Percentiles rank a stretch among this genome's conserved stretches.
phyloP scores from a whole-genome alignment of 1,139 yeast species.

The Taphrina pruni region DNA sequence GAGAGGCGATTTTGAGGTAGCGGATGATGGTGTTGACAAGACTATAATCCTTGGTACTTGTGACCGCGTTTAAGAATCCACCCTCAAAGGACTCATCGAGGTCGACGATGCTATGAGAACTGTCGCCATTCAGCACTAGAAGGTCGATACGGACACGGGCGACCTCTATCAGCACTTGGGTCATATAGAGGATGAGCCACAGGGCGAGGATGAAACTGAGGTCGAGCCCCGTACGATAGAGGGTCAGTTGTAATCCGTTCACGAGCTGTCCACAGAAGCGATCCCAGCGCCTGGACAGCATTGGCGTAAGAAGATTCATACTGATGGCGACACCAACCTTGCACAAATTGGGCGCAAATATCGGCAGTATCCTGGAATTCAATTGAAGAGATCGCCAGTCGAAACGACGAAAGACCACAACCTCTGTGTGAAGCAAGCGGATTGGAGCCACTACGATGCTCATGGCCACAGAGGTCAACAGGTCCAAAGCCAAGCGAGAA shows the following conservation, averaged over 20 bases:
- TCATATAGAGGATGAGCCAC: neutral
- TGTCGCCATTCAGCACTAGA: constrained; percentile 17
- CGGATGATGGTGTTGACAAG: neutral
- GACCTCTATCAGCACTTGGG: constrained; percentile 9
- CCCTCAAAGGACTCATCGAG: constrained; percentile 23
- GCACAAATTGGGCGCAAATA: constrained; percentile 13
- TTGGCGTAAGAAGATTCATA: neutral
- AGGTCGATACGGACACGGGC: constrained; percentile 15
- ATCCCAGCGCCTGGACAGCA: neutral
- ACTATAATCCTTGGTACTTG: constrained; percentile 7
- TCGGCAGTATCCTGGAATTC: constrained; percentile 16
- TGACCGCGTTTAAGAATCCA: neutral
- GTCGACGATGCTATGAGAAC: constrained; percentile 14
- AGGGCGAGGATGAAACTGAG: neutral
- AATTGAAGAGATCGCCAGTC: constrained; percentile 26
- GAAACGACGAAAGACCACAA: constrained; percentile 21
- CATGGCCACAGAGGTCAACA: neutral
- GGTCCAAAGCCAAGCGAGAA: neutral
- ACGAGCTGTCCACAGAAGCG: constrained; percentile 1
- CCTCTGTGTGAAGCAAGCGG: constrained; percentile 8
- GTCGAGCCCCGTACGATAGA: neutral
- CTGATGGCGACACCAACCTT: neutral
- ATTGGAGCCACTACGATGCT: constrained; percentile 14
- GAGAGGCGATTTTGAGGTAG: neutral
- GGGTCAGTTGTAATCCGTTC: constrained; percentile 4